phyloP scores from a whole-genome alignment of 257 asterid genomes.

The Apocynum venetum region DNA sequence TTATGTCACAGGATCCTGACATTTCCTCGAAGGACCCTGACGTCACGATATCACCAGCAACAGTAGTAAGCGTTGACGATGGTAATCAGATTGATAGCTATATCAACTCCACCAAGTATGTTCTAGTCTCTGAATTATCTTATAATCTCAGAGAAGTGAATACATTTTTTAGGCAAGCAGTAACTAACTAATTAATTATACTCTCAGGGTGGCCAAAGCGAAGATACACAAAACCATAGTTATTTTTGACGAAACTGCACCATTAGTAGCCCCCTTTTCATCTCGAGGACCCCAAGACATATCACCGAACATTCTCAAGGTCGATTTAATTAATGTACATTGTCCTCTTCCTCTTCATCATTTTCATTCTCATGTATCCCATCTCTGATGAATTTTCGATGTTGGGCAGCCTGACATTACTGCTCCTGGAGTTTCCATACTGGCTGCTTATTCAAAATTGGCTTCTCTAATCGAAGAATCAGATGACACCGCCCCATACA shows the following conservation, averaged over 20 bases:
- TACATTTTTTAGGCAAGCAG: too few relatives aligned
- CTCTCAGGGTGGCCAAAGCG: conserved; percentile 45
- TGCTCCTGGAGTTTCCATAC: conserved; percentile 72
- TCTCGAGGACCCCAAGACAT: conserved; percentile 65
- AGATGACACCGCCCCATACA: conserved; percentile 16
- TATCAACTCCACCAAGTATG: conserved; percentile 63
- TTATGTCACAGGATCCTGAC: conserved; percentile 21
- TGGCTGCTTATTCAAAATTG: conserved; percentile 55
- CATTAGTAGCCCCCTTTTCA: conserved; percentile 54
- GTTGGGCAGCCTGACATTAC: conserved; percentile 64
- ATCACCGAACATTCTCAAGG: conserved; percentile 63
- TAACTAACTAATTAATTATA: background rate
- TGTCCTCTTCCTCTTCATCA: too few relatives aligned
- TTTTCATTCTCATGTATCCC: too few relatives aligned
- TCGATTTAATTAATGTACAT: conserved; percentile 1
- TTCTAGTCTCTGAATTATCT: too few relatives aligned
- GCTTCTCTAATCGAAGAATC: conserved; percentile 18
- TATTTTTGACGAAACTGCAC: conserved; percentile 26
- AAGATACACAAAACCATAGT: conserved; percentile 43
- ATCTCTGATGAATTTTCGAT: background rate
- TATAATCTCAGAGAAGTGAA: too few relatives aligned
- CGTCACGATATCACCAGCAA: conserved; percentile 25
- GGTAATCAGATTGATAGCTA: conserved; percentile 41
- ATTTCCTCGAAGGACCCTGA: conserved; percentile 20
- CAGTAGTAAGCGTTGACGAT: conserved; percentile 23